Evolutionary conservation across 192 early-diverging fungal genomes (phyloP), one percentile per base, ranked within the genome.

Genomic region (Geranomyces variabilis): DNA sequence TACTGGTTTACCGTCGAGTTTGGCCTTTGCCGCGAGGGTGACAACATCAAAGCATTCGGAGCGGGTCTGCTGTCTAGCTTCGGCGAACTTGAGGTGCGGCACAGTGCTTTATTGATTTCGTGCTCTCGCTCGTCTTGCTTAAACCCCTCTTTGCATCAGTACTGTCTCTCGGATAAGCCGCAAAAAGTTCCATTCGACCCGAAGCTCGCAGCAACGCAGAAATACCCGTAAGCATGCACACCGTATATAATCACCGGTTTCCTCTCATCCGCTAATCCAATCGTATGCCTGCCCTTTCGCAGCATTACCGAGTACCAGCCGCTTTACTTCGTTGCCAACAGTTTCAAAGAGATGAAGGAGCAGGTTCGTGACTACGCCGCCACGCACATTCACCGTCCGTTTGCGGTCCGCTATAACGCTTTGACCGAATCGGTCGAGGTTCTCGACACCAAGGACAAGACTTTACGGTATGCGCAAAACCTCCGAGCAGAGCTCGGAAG

Each of bases 1-100:
- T 80, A 80, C 69, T 96, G 95, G 95, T 97, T 95, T 63, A 97
- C 94, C 12, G 92, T 95, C 7, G 96, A 98, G 79, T 98, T 96
- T 86, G 96, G 96, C 10, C 78, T 96, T 22, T 93, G 91, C 74
- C 85, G 87, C 46, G 81, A 90, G 75, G 77, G 77, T 0, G 87
- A 90, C 41, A 81, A 89, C 44, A 75, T 95, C 48, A 88, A 89
- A 63, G 94, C 96, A 13, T 98, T 90, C 76, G 96, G 96, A 49
- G 94, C 94, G 0, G 96, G 96, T 24, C 70, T 98, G 45, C 83
- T 98, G 65, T 93, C 91, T 65, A 94, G 93, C 46, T 96, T 94
- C 84, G 96, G 96, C 73, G 96, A 98, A 84, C 82, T 98, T 51
- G 93, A 95, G 70, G 73, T 75, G 34, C n/a, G n/a, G n/a, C n/a